A percentile compares a stretch with the other conserved stretches of the same genome.
These are phyloP conservation scores for Hibiscus mutabilis DNA, from an alignment of 345 rosid species.

Conservation along the genomic window DNA sequence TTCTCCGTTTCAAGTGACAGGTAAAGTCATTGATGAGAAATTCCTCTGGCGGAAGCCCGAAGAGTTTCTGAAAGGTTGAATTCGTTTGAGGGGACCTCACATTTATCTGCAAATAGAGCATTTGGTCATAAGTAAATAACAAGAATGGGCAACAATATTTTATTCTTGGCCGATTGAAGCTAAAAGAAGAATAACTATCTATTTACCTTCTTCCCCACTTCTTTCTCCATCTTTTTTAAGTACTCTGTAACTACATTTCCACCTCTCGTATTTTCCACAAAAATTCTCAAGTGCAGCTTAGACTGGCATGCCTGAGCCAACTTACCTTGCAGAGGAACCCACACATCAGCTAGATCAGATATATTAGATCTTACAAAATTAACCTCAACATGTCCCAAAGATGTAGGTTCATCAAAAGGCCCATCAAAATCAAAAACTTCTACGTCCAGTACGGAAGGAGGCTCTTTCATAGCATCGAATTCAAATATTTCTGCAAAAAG, in stretches of 20 bases:
- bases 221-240: constrained; percentile 94
- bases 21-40: constrained; percentile 95
- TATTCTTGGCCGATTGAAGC: constrained; percentile 8
- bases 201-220: constrained; percentile 89
- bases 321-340: constrained; percentile 84
- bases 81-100: constrained; percentile 92
- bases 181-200: constrained; percentile 12
- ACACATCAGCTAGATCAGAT: constrained; percentile 82
- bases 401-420: constrained; percentile 84
- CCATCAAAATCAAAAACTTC: constrained; percentile 94
- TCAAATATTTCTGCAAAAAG: constrained; percentile 84
- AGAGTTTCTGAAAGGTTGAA: constrained; percentile 94
- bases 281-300: constrained; percentile 73
- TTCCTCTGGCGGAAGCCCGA: constrained; percentile 89
- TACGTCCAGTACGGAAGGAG: constrained; percentile 84
- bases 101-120: constrained; percentile 51
- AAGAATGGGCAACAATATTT: not conserved
- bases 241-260: constrained; percentile 75
- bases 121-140: constrained; percentile 1
- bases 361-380: constrained; percentile 80
- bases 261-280: constrained; percentile 83
- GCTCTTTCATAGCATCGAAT: constrained; percentile 95
- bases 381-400: constrained; percentile 72
- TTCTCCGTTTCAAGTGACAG: constrained; percentile 88
- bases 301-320: constrained; percentile 91